phyloP scores from a whole-genome alignment of 352 stramenopile genomes.

The Globisporangium alternatum region DNA sequence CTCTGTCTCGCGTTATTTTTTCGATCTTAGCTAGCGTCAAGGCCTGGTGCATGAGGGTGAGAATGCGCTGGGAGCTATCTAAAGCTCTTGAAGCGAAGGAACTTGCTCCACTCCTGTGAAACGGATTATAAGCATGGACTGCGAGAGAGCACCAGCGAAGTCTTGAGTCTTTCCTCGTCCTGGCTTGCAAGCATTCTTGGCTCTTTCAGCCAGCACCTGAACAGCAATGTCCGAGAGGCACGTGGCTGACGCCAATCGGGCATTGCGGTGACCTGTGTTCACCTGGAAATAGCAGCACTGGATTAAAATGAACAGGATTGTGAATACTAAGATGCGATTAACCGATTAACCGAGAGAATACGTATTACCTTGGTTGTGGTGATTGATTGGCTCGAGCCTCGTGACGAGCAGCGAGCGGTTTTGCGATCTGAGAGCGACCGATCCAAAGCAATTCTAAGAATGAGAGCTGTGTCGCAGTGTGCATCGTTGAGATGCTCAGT shows the following conservation, averaged over 20 bases:
- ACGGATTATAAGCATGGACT: background rate
- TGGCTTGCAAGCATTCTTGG: background rate
- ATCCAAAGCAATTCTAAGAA: no score
- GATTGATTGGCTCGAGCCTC: no score
- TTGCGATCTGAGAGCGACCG: no score
- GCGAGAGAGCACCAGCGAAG: background rate
- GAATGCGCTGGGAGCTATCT: no score
- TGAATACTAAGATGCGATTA: background rate
- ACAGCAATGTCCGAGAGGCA: background rate
- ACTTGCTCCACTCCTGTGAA: background rate
- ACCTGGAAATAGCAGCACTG: background rate
- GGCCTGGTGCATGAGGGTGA: no score
- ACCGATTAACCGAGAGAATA: no score
- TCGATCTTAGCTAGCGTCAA: no score
- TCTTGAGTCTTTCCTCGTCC: background rate
- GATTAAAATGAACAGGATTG: background rate
- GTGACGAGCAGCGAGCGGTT: no score
- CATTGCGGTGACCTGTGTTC: background rate
- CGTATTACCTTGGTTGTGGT: no score
- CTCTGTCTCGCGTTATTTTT: no score
- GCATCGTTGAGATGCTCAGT: no score
- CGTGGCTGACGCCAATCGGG: background rate
- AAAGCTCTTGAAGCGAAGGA: background rate
- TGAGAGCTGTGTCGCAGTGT: no score
- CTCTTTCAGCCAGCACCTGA: background rate